A percentile compares a stretch with the other conserved stretches of the same genome.
phyloP scores from a whole-genome alignment of 768 basidiomycete genomes.

The Cubamyces lactineus region DNA sequence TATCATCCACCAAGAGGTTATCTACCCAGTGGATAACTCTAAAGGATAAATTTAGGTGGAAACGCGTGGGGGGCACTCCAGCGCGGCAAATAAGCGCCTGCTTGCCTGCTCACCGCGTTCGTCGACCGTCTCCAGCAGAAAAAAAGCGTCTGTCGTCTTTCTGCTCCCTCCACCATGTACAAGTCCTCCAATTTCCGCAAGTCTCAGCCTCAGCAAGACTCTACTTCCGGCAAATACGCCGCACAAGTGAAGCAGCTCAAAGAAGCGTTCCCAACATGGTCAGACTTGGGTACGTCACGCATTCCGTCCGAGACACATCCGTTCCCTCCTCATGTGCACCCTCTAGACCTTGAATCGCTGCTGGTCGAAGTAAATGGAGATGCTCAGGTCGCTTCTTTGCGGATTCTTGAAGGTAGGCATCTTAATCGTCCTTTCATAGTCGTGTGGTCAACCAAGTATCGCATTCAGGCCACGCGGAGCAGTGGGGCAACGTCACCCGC shows the following conservation, averaged over 20 bases:
- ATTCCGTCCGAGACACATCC: slow-evolving; percentile 31
- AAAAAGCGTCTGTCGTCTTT: slow-evolving; percentile 26
- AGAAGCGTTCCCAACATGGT: slow-evolving; percentile 72
- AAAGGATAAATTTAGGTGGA: slow-evolving; percentile 2
- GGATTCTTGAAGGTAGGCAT: slow-evolving; percentile 72
- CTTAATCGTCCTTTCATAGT: slow-evolving; percentile 14
- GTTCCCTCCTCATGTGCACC: slow-evolving; percentile 25
- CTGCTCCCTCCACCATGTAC: slow-evolving; percentile 32
- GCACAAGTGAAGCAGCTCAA: slow-evolving; percentile 62
- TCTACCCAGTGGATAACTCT: neutral
- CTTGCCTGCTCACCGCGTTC: slow-evolving; percentile 23
- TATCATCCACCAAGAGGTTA: neutral
- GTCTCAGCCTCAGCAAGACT: slow-evolving; percentile 30
- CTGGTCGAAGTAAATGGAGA: slow-evolving; percentile 73
- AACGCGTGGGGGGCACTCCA: neutral
- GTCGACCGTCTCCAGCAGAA: slow-evolving; percentile 25
- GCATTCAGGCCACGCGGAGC: slow-evolving; percentile 65
- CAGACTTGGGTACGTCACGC: slow-evolving; percentile 60
- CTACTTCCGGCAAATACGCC: slow-evolving; percentile 47
- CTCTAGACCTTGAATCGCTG: slow-evolving; percentile 66
- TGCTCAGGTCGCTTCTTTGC: slow-evolving; percentile 65
- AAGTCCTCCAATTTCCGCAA: slow-evolving; percentile 38
- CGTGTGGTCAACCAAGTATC: slow-evolving; percentile 25
- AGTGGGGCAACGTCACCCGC: slow-evolving; percentile 82
- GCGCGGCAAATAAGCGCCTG: slow-evolving; percentile 15